A percentile compares a stretch with the other conserved stretches of the same genome.
Conservation (phyloP, 441 rosid genomes). For the Corymbia citriodora region DNA sequence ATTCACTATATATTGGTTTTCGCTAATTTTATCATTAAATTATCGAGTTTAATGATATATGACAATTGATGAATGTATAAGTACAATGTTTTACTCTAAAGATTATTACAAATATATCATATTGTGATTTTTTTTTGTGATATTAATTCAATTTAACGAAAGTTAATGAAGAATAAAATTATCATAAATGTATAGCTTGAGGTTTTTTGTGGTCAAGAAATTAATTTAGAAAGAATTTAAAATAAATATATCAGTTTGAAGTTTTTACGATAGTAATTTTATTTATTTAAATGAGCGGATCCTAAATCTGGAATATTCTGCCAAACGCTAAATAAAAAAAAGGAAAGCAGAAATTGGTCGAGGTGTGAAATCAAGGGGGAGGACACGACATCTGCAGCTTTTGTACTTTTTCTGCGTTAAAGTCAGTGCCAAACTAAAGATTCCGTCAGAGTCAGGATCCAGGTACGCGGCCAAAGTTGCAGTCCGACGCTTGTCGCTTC, state of each 20-base stretch:
- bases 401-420: neutral
- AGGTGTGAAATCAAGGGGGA: neutral
- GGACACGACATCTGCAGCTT: neutral
- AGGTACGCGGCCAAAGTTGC: neutral
- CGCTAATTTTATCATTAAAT: no score
- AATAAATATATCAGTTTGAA: no score
- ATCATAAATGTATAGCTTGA: neutral
- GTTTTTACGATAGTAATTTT: no score
- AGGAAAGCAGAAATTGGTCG: neutral
- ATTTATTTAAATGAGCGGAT: neutral
- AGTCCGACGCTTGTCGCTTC: neutral
- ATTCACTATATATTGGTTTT: no score
- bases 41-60: no score
- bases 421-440: neutral
- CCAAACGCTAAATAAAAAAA: neutral
- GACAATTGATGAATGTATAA: no score
- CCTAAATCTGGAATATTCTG: neutral
- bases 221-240: no score
- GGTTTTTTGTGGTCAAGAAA: no score
- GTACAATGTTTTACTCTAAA: no score
- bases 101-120: no score
- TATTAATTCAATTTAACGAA: no score
- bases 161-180: accelerated
- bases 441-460: neutral
- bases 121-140: no score